A percentile compares a stretch with the other conserved stretches of the same genome.
phyloP scores from a whole-genome alignment of 208 protist species.

The Acanthamoeba triangularis region DNA sequence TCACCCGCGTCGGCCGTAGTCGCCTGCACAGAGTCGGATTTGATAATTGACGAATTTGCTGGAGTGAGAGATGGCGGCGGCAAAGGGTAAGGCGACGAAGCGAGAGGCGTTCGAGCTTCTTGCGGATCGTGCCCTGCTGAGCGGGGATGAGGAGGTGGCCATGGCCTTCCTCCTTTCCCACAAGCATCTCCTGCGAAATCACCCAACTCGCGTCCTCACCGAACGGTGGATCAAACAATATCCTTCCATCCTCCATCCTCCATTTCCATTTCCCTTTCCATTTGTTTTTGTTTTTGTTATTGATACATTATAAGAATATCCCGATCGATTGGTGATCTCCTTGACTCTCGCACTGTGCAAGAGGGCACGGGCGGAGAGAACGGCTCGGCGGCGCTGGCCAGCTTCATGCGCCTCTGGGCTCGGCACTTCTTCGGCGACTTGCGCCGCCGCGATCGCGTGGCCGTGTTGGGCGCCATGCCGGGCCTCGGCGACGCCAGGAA shows the following conservation, averaged over 20 bases:
- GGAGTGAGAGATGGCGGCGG: no score
- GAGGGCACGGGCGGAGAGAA: neutral
- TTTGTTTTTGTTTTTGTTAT: conserved; percentile 4
- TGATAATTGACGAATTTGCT: neutral
- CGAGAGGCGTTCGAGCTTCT: conserved; percentile 7
- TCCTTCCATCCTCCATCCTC: neutral
- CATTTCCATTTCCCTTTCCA: neutral
- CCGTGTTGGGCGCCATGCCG: conserved; percentile 48
- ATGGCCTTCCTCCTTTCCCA: conserved; percentile 54
- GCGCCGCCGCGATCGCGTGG: neutral
- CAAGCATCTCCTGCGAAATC: conserved; percentile 42
- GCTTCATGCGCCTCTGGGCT: conserved; percentile 49
- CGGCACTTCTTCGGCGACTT: conserved; percentile 56
- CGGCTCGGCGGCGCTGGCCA: neutral
- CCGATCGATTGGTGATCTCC: neutral
- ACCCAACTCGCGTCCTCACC: neutral
- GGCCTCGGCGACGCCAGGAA: neutral
- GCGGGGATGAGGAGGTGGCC: conserved; percentile 29
- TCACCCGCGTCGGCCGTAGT: no score
- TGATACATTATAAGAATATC: no score
- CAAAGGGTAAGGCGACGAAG: neutral
- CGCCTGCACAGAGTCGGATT: neutral
- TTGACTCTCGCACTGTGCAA: conserved; percentile 10
- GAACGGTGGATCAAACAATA: conserved; percentile 74
- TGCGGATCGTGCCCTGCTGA: conserved; percentile 1